phyloP scores from a whole-genome alignment of 345 rosid genomes.

The Passiflora organensis region DNA sequence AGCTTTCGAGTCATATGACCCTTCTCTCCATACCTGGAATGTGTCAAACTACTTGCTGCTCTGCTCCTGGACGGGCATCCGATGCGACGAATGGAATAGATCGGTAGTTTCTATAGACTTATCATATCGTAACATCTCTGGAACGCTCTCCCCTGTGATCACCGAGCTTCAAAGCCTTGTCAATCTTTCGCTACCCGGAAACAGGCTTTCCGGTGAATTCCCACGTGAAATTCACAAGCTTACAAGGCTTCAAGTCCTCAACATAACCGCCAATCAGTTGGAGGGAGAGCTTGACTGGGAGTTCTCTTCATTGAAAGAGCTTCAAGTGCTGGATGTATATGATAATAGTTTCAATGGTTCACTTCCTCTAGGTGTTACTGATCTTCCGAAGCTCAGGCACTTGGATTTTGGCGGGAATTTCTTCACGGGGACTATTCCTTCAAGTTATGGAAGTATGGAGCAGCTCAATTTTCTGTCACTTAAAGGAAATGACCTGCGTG shows the following conservation, averaged over 20 bases:
- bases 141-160: constrained; percentile 47
- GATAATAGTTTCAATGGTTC: constrained; percentile 52
- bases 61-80: constrained; percentile 52
- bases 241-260: constrained; percentile 36
- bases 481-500: constrained; percentile 51
- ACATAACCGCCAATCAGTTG: constrained; percentile 55
- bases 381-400: constrained; percentile 33
- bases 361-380: constrained; percentile 38
- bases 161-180: constrained; percentile 34
- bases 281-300: constrained; percentile 45
- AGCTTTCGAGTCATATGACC: constrained; percentile 37
- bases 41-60: constrained; percentile 38
- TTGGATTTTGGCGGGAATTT: constrained; percentile 67
- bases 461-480: constrained; percentile 46
- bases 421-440: constrained; percentile 49
- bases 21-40: constrained; percentile 49
- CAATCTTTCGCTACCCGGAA: constrained; percentile 39
- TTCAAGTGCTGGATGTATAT: constrained; percentile 47
- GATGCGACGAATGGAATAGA: constrained; percentile 35
- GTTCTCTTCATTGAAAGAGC: constrained; percentile 29
- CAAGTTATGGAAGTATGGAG: constrained; percentile 32
- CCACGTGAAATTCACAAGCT: constrained; percentile 32
- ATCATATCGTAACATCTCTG: constrained; percentile 49
- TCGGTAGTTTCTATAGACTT: constrained; percentile 49
- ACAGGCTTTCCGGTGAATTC: constrained; percentile 36